Evolutionary conservation across 2,329 filamentous ascomycete genomes (phyloP), one percentile per base, ranked within the genome.

Genomic region (Clarireedia homoeocarpa): DNA sequence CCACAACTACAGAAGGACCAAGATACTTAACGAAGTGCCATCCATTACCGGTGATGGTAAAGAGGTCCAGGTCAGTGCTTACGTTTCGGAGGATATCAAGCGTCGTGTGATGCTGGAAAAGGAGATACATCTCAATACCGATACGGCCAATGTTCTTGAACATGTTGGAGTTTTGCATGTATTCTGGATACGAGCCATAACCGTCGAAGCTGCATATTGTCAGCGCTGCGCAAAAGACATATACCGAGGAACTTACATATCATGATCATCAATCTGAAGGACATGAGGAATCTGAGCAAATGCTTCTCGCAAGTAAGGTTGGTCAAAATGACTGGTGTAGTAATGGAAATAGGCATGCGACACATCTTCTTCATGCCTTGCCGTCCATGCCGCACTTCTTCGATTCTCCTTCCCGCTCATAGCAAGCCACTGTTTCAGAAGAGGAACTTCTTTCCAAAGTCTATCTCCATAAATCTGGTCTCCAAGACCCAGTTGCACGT

Each of bases 11-110:
- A 4, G 89, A 89, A 0, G 94, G 94, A 0, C 94, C 94, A 5
- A 99, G 82, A 66, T 88, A 96, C 72, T 99, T 99, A 72, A 99
- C 83, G 71, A 97, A 99, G 71, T 99, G 94, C 94, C 94, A 99
- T 6, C 94, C 94, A 20, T 88, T 88, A n/a, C 94, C 92, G 0
- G 94, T 97, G 55, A 99, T 86, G 1, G 92, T 97, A 73, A 99
- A 99, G 5, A 99, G 82, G 65, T 99, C 94, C 48, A 85, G 80
- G 67, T 99, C 94, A 48, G 89, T 88, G 66, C 81, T 88, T 57
- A 95, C 86, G 64, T 95, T 92, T 52, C 91, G 88, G 56, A 99
- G 82, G 44, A 97, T 88, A 68, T 97, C 94, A 3, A 95, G 78
- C 0, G 92, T 97, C 0, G 94, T 97, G 71, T 99, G 94, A 68